These are phyloP conservation scores for Pyronema domesticum DNA, from an alignment of 495 filamentous ascomycete genomes.

Conservation along the genomic window DNA sequence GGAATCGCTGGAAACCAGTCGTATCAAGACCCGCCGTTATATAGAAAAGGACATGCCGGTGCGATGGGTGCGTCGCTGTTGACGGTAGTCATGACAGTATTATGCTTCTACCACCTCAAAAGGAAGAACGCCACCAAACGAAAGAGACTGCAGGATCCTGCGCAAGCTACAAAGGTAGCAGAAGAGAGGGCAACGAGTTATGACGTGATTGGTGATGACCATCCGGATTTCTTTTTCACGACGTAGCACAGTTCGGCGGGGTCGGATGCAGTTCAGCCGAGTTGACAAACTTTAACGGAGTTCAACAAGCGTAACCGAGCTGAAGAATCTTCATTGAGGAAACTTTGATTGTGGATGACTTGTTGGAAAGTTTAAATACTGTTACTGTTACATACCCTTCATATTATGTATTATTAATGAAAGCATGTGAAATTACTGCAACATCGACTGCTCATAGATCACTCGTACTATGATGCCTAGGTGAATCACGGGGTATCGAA, in stretches of 20 bases:
- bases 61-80: slow-evolving; percentile 1
- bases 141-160: not conserved
- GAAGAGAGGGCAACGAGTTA: slow-evolving; percentile 1
- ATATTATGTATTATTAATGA: too few relatives aligned
- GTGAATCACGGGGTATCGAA: too few relatives aligned
- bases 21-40: slow-evolving; percentile 5
- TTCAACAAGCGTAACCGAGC: too few relatives aligned
- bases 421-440: too few relatives aligned
- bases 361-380: too few relatives aligned
- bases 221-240: slow-evolving; percentile 2
- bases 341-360: too few relatives aligned
- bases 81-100: not conserved
- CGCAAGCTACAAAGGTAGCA: not conserved
- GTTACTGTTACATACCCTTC: too few relatives aligned
- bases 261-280: too few relatives aligned
- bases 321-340: too few relatives aligned
- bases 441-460: too few relatives aligned
- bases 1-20: slow-evolving; percentile 4
- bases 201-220: slow-evolving; percentile 4
- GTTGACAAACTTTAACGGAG: too few relatives aligned
- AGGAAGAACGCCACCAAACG: not conserved
- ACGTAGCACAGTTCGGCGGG: not conserved
- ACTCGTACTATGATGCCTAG: too few relatives aligned
- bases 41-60: slow-evolving; percentile 2
- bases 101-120: not conserved